Evolutionary conservation across 805 yeast genomes (phyloP), one percentile per base, ranked within the genome.

Genomic region (Zygoascus bituminiphila): DNA sequence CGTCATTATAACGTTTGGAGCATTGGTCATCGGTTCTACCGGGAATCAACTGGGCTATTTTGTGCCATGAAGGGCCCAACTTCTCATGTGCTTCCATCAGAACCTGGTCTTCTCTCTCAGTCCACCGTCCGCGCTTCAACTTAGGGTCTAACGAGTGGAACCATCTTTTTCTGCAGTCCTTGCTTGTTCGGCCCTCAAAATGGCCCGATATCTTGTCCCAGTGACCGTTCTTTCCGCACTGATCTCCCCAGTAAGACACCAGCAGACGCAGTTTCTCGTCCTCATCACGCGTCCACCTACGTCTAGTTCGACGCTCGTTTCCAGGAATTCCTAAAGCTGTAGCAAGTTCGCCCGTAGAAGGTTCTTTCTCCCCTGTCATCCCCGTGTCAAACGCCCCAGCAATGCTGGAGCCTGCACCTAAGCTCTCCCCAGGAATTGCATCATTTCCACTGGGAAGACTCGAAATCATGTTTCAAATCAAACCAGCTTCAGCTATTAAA

Each of bases 11-110:
- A 57, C 97, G 70, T 60, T 89, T 89, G 1, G 95, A 86, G 69
- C 98, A 89, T 68, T 89, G 97, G 64, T 88, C 96, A 59, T 88
- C 96, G 0, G 95, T 89, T 61, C 97, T 73, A 4, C 96, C 95
- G 2, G 78, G 77, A 10, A 89, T 84, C 46, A 77, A 81, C 45
- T 73, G 66, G 0, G 95, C 80, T 9, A 89, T 88, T 57, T 82
- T 82, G 53, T 84, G 85, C 97, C 97, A 89, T 25, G 81, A 76
- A 0, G 95, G 75, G 0, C 97, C 97, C 61, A 77, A 74, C 54
- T 72, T 74, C 44, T 75, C 69, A 62, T 76, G 84, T 1, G 93
- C 88, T 45, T 73, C 70, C 20, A 82, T 60, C 33, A 89, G 69
- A 35, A 70, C 68, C 31, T 74, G 74, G 66, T 89, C 97, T 62